A percentile compares a stretch with the other conserved stretches of the same genome.
Conservation (phyloP, 495 filamentous ascomycete genomes). For the Podospora fimiseda region DNA sequence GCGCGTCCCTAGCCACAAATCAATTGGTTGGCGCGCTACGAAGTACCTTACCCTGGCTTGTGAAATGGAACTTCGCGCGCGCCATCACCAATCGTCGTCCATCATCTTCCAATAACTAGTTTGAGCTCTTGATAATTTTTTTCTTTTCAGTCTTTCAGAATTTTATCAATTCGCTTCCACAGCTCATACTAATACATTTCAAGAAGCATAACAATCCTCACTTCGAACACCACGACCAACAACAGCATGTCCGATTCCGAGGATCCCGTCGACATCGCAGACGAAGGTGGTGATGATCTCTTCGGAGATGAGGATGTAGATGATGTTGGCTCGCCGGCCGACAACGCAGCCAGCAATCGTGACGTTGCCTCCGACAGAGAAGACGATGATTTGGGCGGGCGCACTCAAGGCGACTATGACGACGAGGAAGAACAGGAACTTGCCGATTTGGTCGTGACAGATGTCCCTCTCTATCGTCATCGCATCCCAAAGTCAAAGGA, state of each 20-base stretch:
- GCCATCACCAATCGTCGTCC: too few relatives aligned
- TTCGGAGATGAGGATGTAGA: constrained; percentile 53
- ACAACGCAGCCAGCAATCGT: constrained; percentile 52
- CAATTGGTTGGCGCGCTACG: background rate
- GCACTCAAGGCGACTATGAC: constrained; percentile 35
- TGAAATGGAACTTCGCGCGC: background rate
- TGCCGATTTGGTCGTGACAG: constrained; percentile 50
- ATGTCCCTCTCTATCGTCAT: constrained; percentile 54
- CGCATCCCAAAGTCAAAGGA: constrained; percentile 66
- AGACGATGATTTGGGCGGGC: constrained; percentile 33
- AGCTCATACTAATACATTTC: background rate
- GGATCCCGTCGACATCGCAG: constrained; percentile 43
- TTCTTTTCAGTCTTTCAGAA: background rate
- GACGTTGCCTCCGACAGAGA: constrained; percentile 81
- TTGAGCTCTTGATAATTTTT: background rate
- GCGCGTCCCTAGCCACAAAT: constrained; percentile 1
- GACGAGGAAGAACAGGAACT: constrained; percentile 42
- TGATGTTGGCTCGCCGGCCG: constrained; percentile 25
- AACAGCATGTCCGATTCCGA: constrained; percentile 47
- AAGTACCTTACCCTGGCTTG: background rate
- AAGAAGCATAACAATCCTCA: too few relatives aligned
- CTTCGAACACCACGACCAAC: background rate
- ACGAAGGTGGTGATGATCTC: constrained; percentile 54
- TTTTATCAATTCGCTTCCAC: background rate
- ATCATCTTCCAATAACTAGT: too few relatives aligned